phyloP scores from a whole-genome alignment of 805 yeast species.

The Wickerhamomyces bisporus region DNA sequence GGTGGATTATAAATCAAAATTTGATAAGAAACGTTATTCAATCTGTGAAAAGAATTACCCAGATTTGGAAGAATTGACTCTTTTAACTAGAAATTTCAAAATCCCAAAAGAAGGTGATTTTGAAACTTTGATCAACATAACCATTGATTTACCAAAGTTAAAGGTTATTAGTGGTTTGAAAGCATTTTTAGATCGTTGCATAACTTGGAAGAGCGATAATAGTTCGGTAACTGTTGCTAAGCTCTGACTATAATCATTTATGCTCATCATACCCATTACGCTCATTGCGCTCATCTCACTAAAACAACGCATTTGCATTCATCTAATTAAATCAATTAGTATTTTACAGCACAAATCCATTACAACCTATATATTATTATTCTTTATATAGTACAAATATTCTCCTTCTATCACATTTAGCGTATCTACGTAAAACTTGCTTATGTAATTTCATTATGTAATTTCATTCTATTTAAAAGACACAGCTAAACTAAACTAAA shows the following conservation, averaged over 20 bases:
- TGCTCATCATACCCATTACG: too few species aligned
- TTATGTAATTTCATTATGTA: too few species aligned
- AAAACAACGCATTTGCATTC: too few species aligned
- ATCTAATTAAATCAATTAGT: too few species aligned
- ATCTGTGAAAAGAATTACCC: background rate
- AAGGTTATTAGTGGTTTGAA: background rate
- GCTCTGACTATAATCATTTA: background rate
- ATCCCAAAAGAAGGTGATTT: background rate
- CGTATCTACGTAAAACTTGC: too few species aligned
- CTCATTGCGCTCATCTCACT: too few species aligned
- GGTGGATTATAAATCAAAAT: slow-evolving; percentile 1
- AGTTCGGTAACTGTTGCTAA: background rate
- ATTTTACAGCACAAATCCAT: too few species aligned
- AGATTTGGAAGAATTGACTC: background rate
- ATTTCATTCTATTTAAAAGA: too few species aligned
- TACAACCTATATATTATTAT: too few species aligned
- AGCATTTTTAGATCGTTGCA: background rate
- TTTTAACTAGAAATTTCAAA: background rate
- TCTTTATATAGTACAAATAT: too few species aligned
- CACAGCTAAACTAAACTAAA: too few species aligned
- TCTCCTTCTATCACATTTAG: too few species aligned
- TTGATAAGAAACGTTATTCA: background rate
- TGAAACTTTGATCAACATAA: background rate
- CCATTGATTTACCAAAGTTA: background rate
- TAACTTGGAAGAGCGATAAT: background rate